phyloP scores from a whole-genome alignment of 1,139 yeast genomes.

The Lipomyces yarrowii region DNA sequence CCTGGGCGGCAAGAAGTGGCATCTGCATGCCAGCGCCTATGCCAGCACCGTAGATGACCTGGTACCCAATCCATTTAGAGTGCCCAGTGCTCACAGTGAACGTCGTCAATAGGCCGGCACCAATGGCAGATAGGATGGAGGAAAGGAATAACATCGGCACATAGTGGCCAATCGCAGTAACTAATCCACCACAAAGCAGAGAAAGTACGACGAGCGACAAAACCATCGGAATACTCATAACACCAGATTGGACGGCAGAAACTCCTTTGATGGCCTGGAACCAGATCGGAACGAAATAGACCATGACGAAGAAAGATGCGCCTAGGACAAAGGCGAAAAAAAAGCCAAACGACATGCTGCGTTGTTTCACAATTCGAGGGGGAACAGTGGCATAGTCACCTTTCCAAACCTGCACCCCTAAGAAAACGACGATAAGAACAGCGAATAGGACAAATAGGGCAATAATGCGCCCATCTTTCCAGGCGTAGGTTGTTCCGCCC shows the following conservation, averaged over 20 bases:
- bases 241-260: constrained; percentile 59
- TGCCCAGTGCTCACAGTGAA: constrained; percentile 45
- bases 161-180: constrained; percentile 52
- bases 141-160: constrained; percentile 54
- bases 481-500: constrained; percentile 52
- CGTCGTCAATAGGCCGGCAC: constrained; percentile 55
- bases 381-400: constrained; percentile 56
- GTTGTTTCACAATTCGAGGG: constrained; percentile 45
- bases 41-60: constrained; percentile 58
- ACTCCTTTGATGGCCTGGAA: constrained; percentile 56
- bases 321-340: constrained; percentile 47
- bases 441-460: constrained; percentile 59
- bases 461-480: constrained; percentile 62
- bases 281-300: constrained; percentile 56
- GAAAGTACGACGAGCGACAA: constrained; percentile 56
- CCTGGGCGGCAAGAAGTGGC: constrained; percentile 39
- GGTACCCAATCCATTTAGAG: constrained; percentile 52
- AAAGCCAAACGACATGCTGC: constrained; percentile 48
- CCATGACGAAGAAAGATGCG: constrained; percentile 50
- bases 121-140: constrained; percentile 51
- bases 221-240: constrained; percentile 58
- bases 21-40: constrained; percentile 59
- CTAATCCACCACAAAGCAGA: constrained; percentile 50
- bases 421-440: constrained; percentile 46
- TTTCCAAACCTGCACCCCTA: constrained; percentile 52